phyloP scores from a whole-genome alignment of 73 alveolate genomes.

The Strombidium stylifer region DNA sequence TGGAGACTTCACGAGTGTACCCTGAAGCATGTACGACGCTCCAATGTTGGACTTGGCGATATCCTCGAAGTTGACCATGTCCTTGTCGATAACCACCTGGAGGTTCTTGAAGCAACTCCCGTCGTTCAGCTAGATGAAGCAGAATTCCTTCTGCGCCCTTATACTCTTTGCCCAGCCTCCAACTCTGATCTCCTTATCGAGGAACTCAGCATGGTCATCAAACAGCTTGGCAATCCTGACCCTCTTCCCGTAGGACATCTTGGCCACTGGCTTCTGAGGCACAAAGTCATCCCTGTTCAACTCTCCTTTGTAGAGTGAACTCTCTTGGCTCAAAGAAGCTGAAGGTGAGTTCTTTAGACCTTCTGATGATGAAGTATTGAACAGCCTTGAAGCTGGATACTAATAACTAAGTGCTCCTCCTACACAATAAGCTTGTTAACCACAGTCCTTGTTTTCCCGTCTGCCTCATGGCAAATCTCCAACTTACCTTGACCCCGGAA shows the following conservation, averaged over 20 bases:
- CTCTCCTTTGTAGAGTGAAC: no score
- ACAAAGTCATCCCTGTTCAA: no score
- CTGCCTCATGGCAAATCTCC: no score
- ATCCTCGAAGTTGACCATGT: conserved; percentile 55
- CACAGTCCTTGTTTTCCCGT: no score
- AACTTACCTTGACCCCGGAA: no score
- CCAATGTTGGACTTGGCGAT: conserved; percentile 75
- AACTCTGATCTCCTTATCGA: conserved; percentile 78
- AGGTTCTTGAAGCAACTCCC: conserved; percentile 89
- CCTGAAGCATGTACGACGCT: conserved; percentile 65
- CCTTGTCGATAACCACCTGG: conserved; percentile 83
- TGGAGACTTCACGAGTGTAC: conserved; percentile 90
- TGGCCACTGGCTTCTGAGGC: no score
- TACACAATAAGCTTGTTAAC: no score
- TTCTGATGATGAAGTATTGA: no score
- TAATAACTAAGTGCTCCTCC: no score
- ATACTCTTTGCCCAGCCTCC: conserved; percentile 98
- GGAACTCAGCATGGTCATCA: conserved; percentile 31
- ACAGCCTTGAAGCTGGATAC: no score
- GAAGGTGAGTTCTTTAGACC: no score
- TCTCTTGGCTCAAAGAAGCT: no score
- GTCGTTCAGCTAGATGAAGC: conserved; percentile 91
- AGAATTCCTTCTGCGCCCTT: conserved; percentile 80
- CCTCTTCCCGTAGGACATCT: conserved; percentile 31
- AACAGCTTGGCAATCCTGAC: conserved; percentile 29